Base-by-base conservation (phyloP, 805 yeast species). In the Sugiyamaella boreocaroliniensis region DNA sequence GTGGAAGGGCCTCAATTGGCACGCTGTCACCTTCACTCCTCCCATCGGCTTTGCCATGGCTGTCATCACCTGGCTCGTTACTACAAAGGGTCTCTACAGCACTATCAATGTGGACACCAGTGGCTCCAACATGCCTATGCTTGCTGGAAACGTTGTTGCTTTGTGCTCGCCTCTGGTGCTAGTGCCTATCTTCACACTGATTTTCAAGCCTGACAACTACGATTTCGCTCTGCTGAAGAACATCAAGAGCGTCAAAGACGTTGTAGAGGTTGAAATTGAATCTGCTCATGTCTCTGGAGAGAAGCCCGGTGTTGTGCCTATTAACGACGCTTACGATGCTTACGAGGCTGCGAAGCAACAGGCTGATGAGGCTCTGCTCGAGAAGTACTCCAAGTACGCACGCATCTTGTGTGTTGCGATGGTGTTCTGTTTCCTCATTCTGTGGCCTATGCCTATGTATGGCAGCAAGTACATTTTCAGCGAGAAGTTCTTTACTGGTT, bases 401-500 rank as follows among this genome's bases (percentile, higher is more conserved):
- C 77, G 79, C 40, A 70, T 70, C 50, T 71, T 86, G 42, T 85
- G 90, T 65, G 67, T 79, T 2, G 70, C 77, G 43, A 74, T 87
- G 59, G 81, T 88, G 5, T 59, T 87, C 8, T 74, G 83, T 46
- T 71, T 89, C 48, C 70, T 89, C 32, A 76, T 89, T 37, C 63
- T 89, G 29, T 88, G 95, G 93, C 97, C 97, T 62, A 86, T 89
- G 89, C 96, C 97, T 58, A 84, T 89, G 93, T 89, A 84, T 67
- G 97, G 96, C 32, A 64, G 84, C 4, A 76, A 78, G 2, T 89
- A 89, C 64, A 74, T 89, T 42, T 89, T 89, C 69, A 80, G 87
- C 50, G 82, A 79, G 67, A 69, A 67, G 52, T 87, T 87, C 71
- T 89, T 89, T 69, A 86, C 93, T 6, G 96, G 96, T 45, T 89